Evolutionary conservation across 768 basidiomycete genomes (phyloP).

Genomic region (Scleroderma bovista): DNA sequence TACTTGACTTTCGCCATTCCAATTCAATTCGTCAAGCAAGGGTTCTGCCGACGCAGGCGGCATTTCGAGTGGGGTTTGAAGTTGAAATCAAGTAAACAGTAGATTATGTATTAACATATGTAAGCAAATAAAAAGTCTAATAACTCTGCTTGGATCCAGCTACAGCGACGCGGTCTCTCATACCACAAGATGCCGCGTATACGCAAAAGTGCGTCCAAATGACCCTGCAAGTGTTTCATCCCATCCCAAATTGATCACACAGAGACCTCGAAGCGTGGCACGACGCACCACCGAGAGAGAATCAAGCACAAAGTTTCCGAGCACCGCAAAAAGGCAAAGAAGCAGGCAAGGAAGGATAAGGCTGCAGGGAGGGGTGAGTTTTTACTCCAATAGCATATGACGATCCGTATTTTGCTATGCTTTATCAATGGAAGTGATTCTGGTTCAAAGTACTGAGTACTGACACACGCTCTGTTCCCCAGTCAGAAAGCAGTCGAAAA

Average conservation of each 20-base stretch:
- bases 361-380: conserved; percentile 78
- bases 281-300: conserved; percentile 67
- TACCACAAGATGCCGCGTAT: conserved; percentile 52
- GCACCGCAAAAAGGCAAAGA: conserved; percentile 69
- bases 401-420: not conserved
- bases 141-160: too few relatives aligned
- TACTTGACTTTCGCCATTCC: too few relatives aligned
- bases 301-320: conserved; percentile 74
- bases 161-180: too few relatives aligned
- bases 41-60: too few relatives aligned
- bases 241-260: conserved; percentile 2
- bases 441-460: not conserved
- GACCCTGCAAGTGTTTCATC: conserved; percentile 8
- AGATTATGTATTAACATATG: too few relatives aligned
- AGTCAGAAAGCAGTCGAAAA: conserved; percentile 58
- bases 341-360: conserved; percentile 67
- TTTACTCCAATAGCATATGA: not conserved
- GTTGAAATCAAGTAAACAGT: too few relatives aligned
- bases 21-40: too few relatives aligned
- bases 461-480: conserved; percentile 3
- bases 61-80: too few relatives aligned
- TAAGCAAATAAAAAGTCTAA: too few relatives aligned
- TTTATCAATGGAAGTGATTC: not conserved
- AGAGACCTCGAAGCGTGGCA: conserved; percentile 83
- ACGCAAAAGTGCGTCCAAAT: conserved; percentile 50